A percentile compares a stretch with the other conserved stretches of the same genome.
Evolutionary conservation across 148 eudicot genomes (phyloP).

Genomic region (Hydrangea macrophylla): DNA sequence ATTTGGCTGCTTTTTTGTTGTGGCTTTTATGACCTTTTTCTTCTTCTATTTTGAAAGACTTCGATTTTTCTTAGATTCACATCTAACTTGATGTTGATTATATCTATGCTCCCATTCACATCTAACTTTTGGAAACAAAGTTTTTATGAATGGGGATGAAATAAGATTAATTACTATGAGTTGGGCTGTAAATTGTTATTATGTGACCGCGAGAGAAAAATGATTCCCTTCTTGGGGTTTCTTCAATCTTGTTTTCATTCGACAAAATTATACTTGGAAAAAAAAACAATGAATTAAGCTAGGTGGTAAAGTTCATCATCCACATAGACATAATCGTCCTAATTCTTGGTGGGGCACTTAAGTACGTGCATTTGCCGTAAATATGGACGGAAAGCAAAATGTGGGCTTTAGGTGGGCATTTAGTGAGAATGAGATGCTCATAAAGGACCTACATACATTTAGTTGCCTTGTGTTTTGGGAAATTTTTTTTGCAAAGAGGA

Average conservation of each 20-base stretch:
- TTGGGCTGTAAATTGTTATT: no score
- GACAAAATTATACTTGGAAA: not conserved
- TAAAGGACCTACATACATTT: constrained; percentile 7
- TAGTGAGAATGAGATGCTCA: constrained; percentile 14
- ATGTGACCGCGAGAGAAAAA: no score
- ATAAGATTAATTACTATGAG: no score
- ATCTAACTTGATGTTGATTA: not conserved
- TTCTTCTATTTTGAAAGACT: not conserved
- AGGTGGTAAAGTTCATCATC: no score
- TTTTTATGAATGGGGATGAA: no score
- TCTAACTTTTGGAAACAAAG: not conserved
- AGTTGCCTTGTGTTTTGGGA: no score
- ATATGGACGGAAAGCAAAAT: constrained; percentile 48
- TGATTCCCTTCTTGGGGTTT: no score
- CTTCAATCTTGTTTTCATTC: not conserved
- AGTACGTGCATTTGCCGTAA: constrained; percentile 52
- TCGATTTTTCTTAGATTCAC: not conserved
- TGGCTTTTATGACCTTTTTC: not conserved
- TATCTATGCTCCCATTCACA: not conserved
- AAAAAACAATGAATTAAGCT: no score
- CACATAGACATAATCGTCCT: constrained; percentile 28
- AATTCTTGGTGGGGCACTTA: constrained; percentile 51
- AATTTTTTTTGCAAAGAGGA: not conserved
- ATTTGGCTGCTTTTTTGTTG: not conserved
- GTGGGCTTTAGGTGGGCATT: constrained; percentile 51